Percentiles rank a stretch among this genome's conserved stretches.
These are phyloP conservation scores for Dipodascopsis uninucleata DNA, from an alignment of 805 yeast genomes.

Conservation along the genomic window DNA sequence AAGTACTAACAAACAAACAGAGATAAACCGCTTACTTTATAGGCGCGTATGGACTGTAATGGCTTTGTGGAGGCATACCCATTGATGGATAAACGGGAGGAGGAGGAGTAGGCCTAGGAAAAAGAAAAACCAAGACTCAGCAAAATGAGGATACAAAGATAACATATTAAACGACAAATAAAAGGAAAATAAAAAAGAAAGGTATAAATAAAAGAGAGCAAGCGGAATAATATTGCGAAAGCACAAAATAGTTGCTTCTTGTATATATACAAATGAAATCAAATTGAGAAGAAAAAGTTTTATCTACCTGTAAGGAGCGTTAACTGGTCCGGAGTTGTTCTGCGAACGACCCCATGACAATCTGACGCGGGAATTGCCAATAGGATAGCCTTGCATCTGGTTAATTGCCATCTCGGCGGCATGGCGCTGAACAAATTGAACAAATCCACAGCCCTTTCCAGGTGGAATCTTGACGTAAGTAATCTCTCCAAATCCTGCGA, in stretches of 20 bases:
- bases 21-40: conserved; percentile 26
- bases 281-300: conserved; percentile 4
- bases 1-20: conserved; percentile 1
- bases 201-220: conserved; percentile 14
- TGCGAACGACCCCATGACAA: conserved; percentile 82
- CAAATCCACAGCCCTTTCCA: conserved; percentile 84
- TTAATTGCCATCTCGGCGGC: conserved; percentile 83
- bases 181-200: conserved; percentile 7
- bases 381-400: conserved; percentile 86
- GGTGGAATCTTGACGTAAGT: conserved; percentile 76
- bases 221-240: background rate
- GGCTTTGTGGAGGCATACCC: conserved; percentile 36
- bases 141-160: conserved; percentile 4
- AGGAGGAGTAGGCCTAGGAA: conserved; percentile 36
- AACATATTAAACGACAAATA: background rate
- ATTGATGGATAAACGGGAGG: conserved; percentile 37
- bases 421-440: conserved; percentile 70
- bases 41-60: conserved; percentile 38
- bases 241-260: conserved; percentile 12
- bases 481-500: conserved; percentile 68
- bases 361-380: conserved; percentile 77
- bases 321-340: conserved; percentile 32
- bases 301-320: conserved; percentile 33
- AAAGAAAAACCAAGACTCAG: conserved; percentile 25
- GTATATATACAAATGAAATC: conserved; percentile 8